Evolutionary conservation across 2,329 filamentous ascomycete genomes (phyloP), one percentile per base, ranked within the genome.

Genomic region (Calonectria multiphialidica): DNA sequence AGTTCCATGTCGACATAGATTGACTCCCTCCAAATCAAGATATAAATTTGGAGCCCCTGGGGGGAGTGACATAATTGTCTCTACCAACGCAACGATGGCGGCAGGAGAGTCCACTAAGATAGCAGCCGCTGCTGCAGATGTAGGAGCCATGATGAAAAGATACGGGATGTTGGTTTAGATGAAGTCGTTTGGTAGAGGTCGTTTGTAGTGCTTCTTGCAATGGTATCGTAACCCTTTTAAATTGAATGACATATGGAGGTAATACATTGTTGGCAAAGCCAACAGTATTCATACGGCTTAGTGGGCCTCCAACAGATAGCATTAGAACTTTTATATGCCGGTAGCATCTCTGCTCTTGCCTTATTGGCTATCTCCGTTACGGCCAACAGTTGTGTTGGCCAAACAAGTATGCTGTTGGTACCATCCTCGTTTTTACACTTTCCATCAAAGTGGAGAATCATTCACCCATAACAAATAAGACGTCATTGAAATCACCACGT

Each of bases 1-100:
- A 30, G 25, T 72, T 25, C 71, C 67, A 12, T 72, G 33, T 3
- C 71, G 63, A 2, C 55, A 64, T 6, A 68, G 35, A 5, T 18
- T n/a, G 10, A 67, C 33, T 18, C 71, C 71, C 28, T 67, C 71
- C 21, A 72, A 47, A 16, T 70, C 71, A 28, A 72, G 10, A 12
- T 59, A 72, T 15, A 72, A n/a, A 18, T 44, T 37, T 12, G 66
- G 53, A 10, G 18, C 2, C 3, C n/a, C 44, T 23, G 6, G 9
- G 2, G 70, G 66, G n/a, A 68, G 44, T 13, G 10, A 12, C 25
- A 61, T 45, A 35, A 69, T 59, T 5, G 33, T 53, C 2, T 69
- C 21, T 44, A 72, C 15, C 49, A 68, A 47, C 4, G n/a, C 15
- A 10, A 33, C 18, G 16, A 61, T 16, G 12, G 12, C 37, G 30